phyloP scores from a whole-genome alignment of 768 basidiomycete genomes.

The Kondoa malvinella region DNA sequence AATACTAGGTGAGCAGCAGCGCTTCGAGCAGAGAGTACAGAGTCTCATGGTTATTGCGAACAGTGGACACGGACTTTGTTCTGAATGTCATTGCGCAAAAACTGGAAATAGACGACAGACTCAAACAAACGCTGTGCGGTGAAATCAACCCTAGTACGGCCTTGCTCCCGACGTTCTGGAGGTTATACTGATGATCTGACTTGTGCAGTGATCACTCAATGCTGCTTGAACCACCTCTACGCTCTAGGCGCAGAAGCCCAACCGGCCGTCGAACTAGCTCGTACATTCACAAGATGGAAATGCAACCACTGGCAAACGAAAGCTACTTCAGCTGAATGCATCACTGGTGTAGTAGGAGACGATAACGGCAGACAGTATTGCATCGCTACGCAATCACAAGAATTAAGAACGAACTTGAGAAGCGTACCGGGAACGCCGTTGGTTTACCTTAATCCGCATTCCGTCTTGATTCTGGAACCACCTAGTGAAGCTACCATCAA shows the following conservation, averaged over 20 bases:
- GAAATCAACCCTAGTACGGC: slow-evolving; percentile 73
- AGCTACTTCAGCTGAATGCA: slow-evolving; percentile 50
- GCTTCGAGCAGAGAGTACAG: not conserved
- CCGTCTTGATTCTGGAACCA: slow-evolving; percentile 83
- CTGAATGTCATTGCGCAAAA: slow-evolving; percentile 50
- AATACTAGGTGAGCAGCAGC: slow-evolving; percentile 48
- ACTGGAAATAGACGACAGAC: slow-evolving; percentile 57
- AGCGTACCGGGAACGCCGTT: slow-evolving; percentile 68
- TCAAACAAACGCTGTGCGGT: slow-evolving; percentile 64
- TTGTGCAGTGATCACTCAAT: slow-evolving; percentile 83
- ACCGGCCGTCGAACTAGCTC: slow-evolving; percentile 68
- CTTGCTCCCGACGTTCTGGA: slow-evolving; percentile 26
- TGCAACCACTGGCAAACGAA: slow-evolving; percentile 90
- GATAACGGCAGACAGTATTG: slow-evolving; percentile 86
- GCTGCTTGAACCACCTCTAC: slow-evolving; percentile 87
- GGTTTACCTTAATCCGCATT: slow-evolving; percentile 65
- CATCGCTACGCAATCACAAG: slow-evolving; percentile 62
- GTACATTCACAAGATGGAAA: slow-evolving; percentile 76
- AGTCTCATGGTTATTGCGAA: not conserved
- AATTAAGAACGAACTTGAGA: slow-evolving; percentile 53
- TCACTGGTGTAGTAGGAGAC: slow-evolving; percentile 59
- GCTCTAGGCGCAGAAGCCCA: slow-evolving; percentile 54
- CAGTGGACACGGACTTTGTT: slow-evolving; percentile 77
- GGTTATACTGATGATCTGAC: slow-evolving; percentile 36
- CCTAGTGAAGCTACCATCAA: slow-evolving; percentile 60